A percentile compares a stretch with the other conserved stretches of the same genome.
These are phyloP conservation scores for Parathielavia hyrcaniae DNA, from an alignment of 495 filamentous ascomycete species.

Conservation along the genomic window DNA sequence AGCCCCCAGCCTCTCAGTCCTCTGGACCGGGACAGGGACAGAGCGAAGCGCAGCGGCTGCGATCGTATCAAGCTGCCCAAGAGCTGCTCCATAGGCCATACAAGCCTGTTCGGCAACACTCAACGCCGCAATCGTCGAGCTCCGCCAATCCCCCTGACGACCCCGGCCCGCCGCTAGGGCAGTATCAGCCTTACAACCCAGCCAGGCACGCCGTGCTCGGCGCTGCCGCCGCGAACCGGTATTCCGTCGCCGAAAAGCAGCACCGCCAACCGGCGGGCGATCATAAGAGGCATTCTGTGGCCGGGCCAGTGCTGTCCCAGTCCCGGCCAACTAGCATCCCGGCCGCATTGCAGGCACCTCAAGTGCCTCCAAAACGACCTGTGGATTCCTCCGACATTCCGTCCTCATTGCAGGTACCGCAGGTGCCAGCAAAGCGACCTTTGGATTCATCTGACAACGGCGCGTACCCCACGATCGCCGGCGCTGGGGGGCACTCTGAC, in stretches of 20 bases:
- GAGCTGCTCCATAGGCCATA: slow-evolving; percentile 20
- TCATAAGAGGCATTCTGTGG: slow-evolving; percentile 18
- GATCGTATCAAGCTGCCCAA: slow-evolving; percentile 14
- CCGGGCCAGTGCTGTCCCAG: slow-evolving; percentile 4
- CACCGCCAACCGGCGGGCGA: background rate
- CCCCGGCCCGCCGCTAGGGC: slow-evolving; percentile 2
- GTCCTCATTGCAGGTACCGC: slow-evolving; percentile 14
- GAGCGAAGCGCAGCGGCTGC: slow-evolving; percentile 3
- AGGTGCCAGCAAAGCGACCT: slow-evolving; percentile 10
- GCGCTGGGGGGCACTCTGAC: slow-evolving; percentile 1
- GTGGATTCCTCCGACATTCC: slow-evolving; percentile 12
- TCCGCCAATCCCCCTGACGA: background rate
- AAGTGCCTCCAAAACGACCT: too few species aligned
- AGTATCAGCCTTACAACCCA: slow-evolving; percentile 36
- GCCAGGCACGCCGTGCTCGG: slow-evolving; percentile 10
- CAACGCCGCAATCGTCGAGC: slow-evolving; percentile 4
- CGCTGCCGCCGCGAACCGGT: slow-evolving; percentile 12
- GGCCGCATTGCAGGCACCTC: background rate
- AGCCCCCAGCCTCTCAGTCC: background rate
- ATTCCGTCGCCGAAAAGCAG: slow-evolving; percentile 14
- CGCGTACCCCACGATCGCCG: slow-evolving; percentile 14
- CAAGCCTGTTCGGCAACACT: slow-evolving; percentile 15
- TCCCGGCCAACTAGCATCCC: slow-evolving; percentile 12
- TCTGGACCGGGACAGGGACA: slow-evolving; percentile 3
- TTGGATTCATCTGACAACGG: slow-evolving; percentile 3